A percentile compares a stretch with the other conserved stretches of the same genome.
phyloP scores from a whole-genome alignment of 768 basidiomycete genomes.

The Wakefieldia striispora region DNA sequence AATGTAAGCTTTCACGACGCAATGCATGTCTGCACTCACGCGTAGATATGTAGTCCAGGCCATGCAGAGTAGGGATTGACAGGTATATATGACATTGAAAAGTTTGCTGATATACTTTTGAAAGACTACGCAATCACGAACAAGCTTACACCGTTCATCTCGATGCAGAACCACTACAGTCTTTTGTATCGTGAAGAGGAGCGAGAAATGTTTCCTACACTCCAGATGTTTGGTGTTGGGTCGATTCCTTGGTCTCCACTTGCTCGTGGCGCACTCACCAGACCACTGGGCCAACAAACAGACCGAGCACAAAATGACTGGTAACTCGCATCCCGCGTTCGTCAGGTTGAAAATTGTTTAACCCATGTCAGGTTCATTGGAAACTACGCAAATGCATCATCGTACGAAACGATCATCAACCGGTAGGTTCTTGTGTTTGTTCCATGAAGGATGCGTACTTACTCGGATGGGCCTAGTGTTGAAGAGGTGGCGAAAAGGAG shows the following conservation, averaged over 20 bases:
- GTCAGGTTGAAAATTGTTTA: not conserved
- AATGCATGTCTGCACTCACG: not conserved
- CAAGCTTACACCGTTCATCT: constrained; percentile 53
- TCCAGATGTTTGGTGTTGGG: constrained; percentile 45
- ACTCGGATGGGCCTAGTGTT: constrained; percentile 28
- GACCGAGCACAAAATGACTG: constrained; percentile 24
- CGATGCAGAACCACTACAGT: constrained; percentile 63
- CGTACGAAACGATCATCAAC: constrained; percentile 28
- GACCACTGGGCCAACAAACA: constrained; percentile 33
- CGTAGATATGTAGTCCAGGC: constrained; percentile 30
- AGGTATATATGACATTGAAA: not conserved
- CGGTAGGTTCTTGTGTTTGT: constrained; percentile 12
- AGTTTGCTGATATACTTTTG: not conserved
- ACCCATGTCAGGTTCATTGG: constrained; percentile 22
- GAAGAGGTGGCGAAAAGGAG: constrained; percentile 39
- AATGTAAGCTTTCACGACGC: constrained; percentile 26
- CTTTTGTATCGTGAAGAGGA: constrained; percentile 62
- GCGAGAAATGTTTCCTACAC: constrained; percentile 54
- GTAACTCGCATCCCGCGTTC: constrained; percentile 3
- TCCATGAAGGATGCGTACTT: not conserved
- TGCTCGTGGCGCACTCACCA: constrained; percentile 35
- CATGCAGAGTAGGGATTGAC: constrained; percentile 35
- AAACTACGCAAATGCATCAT: constrained; percentile 22
- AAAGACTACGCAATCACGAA: constrained; percentile 41
- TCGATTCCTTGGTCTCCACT: constrained; percentile 47